These are phyloP conservation scores for Aspergillus sojae DNA, from an alignment of 2,329 filamentous ascomycete species.

Conservation along the genomic window DNA sequence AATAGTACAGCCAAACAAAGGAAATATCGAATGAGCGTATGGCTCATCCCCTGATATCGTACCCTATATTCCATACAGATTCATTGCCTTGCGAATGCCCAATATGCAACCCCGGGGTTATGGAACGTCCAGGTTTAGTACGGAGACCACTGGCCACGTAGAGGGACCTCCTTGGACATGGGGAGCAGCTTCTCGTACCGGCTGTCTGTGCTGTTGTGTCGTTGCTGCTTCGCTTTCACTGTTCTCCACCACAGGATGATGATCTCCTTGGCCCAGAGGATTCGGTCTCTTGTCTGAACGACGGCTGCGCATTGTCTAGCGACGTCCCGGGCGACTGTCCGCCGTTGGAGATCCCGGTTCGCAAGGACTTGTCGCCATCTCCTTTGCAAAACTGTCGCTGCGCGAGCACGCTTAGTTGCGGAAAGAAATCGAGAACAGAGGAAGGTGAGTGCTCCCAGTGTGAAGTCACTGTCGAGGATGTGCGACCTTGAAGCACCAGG, in stretches of 20 bases:
- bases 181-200: neutral
- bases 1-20: neutral
- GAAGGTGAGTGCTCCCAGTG: slow-evolving; percentile 60
- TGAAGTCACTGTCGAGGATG: slow-evolving; percentile 59
- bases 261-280: slow-evolving; percentile 43
- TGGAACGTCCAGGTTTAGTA: neutral
- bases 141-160: slow-evolving; percentile 1
- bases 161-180: neutral
- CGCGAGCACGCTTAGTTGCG: slow-evolving; percentile 51
- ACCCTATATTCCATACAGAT: neutral
- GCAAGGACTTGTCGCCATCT: slow-evolving; percentile 47
- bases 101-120: neutral
- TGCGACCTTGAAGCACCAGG: slow-evolving; percentile 31
- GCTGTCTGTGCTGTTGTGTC: slow-evolving; percentile 1
- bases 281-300: slow-evolving; percentile 46
- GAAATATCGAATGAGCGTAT: neutral
- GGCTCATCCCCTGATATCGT: neutral
- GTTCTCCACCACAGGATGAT: slow-evolving; percentile 40
- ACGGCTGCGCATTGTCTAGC: slow-evolving; percentile 49
- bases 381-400: slow-evolving; percentile 56
- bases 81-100: neutral
- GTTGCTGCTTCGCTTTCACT: slow-evolving; percentile 22
- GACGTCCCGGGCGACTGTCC: slow-evolving; percentile 27
- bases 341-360: slow-evolving; percentile 22
- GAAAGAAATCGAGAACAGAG: slow-evolving; percentile 61